Evolutionary conservation across 1,284 basidiomycete genomes (phyloP), one percentile per base, ranked within the genome.

Genomic region (Malassezia furfur): DNA sequence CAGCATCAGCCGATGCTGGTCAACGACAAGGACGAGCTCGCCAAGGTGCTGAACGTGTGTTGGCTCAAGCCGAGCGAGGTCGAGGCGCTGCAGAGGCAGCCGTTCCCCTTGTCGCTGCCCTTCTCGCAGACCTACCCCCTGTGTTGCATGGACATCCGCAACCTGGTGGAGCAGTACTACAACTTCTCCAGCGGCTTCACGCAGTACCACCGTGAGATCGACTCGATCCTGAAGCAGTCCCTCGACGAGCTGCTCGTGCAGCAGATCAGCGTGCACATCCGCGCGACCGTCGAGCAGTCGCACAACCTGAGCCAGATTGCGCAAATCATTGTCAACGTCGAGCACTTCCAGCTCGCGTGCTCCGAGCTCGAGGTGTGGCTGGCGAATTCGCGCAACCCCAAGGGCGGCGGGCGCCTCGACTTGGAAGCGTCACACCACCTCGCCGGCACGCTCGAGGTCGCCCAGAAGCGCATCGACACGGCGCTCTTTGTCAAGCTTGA

Each of bases 121-220:
- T 98, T 94, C 85, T 96, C 91, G 1, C 87, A 89, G 72, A 87
- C 88, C 0, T 96, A 96, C 75, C 89, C 91, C 60, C 79, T 90
- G 43, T 94, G 89, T 70, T 98, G 93, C 74, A 87, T 90, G 79
- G 88, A 96, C 84, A 90, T 98, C 57, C 85, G 91, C 35, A 83
- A 81, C 47, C 94, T 94, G 68, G 88, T 96, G 28, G 87, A 93
- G 66, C 89, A 91, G 68, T 98, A 96, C 78, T 96, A 96, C 75
- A 84, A 88, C 36, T 99, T 96, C 74, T 85, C 91, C 0, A 93
- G 96, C 64, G 93, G 91, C 2, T 87, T 94, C 9, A 84, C 85
- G 1, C 87, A 93, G 72, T 86, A 91, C 60, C 87, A 90, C 70
- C 81, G 87, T 37, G 88, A 93, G 71, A 88, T 94, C 25, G 93